Conservation (phyloP, 805 yeast species). For the Ogataea trehaloabstinens region DNA sequence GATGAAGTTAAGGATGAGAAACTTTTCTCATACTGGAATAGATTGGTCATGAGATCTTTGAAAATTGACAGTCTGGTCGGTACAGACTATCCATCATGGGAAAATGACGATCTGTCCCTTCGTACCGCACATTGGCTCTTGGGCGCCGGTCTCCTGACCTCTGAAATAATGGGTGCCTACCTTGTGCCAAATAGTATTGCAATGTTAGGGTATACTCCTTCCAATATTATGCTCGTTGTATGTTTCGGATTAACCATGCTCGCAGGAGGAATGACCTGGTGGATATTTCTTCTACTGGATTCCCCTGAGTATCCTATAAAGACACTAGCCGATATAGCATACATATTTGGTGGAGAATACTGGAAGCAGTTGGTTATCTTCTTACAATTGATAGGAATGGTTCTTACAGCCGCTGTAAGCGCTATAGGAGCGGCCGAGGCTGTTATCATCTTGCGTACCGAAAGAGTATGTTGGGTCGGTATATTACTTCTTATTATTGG, state of each 20-base stretch:
- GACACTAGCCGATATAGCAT: slow-evolving; percentile 41
- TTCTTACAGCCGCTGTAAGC: slow-evolving; percentile 41
- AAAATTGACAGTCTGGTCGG: slow-evolving; percentile 8
- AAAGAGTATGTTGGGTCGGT: slow-evolving; percentile 38
- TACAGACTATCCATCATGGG: slow-evolving; percentile 17
- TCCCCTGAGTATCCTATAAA: slow-evolving; percentile 42
- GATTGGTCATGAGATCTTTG: slow-evolving; percentile 7
- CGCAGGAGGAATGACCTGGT: slow-evolving; percentile 40
- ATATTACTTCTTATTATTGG: slow-evolving; percentile 39
- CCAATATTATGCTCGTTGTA: slow-evolving; percentile 13
- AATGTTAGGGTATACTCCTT: slow-evolving; percentile 16
- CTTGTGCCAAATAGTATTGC: slow-evolving; percentile 16
- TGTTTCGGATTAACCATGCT: slow-evolving; percentile 32
- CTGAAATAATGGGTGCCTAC: slow-evolving; percentile 24
- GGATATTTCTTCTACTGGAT: slow-evolving; percentile 36
- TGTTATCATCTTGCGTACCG: slow-evolving; percentile 35
- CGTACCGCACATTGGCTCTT: slow-evolving; percentile 21
- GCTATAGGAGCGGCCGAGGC: slow-evolving; percentile 40
- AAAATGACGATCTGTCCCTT: slow-evolving; percentile 12
- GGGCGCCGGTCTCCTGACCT: slow-evolving; percentile 20
- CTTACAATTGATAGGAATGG: slow-evolving; percentile 40
- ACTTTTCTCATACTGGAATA: slow-evolving; percentile 9
- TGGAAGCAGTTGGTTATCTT: slow-evolving; percentile 32
- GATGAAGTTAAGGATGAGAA: slow-evolving; percentile 7
- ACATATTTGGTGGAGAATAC: slow-evolving; percentile 35